Evolutionary conservation across 169 alveolate genomes (phyloP).

Genomic region (Theileria parva): DNA sequence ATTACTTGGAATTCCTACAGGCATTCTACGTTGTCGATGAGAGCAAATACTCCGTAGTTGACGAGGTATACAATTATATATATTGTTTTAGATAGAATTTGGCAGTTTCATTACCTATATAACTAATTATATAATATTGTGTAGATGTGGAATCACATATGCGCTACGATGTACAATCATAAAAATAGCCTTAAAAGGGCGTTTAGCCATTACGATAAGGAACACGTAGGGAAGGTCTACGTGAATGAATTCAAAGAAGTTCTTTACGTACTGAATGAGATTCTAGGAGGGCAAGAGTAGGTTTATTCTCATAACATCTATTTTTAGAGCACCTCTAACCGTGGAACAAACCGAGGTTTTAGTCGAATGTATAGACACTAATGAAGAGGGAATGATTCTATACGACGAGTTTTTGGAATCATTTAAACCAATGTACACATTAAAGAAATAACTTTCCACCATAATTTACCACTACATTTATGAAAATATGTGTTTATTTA

Average conservation of each 20-base stretch:
- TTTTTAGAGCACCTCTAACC: slow-evolving; percentile 66
- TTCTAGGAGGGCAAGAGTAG: slow-evolving; percentile 45
- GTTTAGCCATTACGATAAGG: slow-evolving; percentile 48
- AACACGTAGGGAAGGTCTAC: slow-evolving; percentile 57
- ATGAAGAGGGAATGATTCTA: slow-evolving; percentile 66
- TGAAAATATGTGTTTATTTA: slow-evolving; percentile 1
- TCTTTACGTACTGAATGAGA: slow-evolving; percentile 54
- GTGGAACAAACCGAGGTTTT: slow-evolving; percentile 64
- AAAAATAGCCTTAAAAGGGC: slow-evolving; percentile 60
- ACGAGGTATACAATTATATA: slow-evolving; percentile 70
- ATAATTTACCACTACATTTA: slow-evolving; percentile 19
- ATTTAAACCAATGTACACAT: slow-evolving; percentile 49
- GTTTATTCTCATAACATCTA: slow-evolving; percentile 1
- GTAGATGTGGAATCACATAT: slow-evolving; percentile 68
- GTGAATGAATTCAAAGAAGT: slow-evolving; percentile 66
- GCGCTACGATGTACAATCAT: slow-evolving; percentile 63
- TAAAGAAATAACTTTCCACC: slow-evolving; percentile 5
- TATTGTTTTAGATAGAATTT: background rate
- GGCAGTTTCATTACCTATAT: background rate
- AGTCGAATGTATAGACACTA: slow-evolving; percentile 67
- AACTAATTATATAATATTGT: background rate
- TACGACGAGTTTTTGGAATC: slow-evolving; percentile 67
- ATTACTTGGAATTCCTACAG: slow-evolving; percentile 82
- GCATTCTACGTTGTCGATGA: slow-evolving; percentile 86
- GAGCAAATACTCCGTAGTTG: slow-evolving; percentile 79